Evolutionary conservation across 164 flowering plant species (phyloP), one percentile per base, ranked within the genome.

Genomic region (Euptelea pleiosperma): DNA sequence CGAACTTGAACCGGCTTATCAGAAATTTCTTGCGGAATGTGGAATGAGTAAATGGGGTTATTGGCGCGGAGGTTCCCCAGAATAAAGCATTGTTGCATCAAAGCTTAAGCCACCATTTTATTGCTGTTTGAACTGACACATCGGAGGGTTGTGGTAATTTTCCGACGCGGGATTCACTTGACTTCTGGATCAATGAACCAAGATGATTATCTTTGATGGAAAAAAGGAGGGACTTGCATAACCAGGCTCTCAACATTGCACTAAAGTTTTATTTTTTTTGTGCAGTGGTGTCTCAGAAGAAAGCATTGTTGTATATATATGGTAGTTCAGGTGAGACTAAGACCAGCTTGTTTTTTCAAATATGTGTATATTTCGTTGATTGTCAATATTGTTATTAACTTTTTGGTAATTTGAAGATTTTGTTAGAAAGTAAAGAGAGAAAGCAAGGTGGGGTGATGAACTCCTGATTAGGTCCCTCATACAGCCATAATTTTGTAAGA

Each of bases 11-110:
- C 66, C 63, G 14, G 83, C 75, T 26, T 81, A 81, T 59, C 61
- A 69, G 57, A 73, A 77, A 42, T 79, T 81, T 54, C 75, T 81
- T 33, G 64, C 73, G 14, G 78, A 79, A 71, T 81, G 86, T 71
- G 85, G 81, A 57, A 75, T 79, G 61, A 75, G 78, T 60, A 57
- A 66, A 12, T 51, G 48, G 49, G 77, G 82, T 28, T 75, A 77
- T 28, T 77, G 76, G 75, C 76, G 79, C 9, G 79, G 82, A 55
- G 79, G 82, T 21, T 65, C 63, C 26, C 34, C 49, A 7, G 52
- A 69, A 29, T 69, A 49, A 63, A 36, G 53, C 39, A 36, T 26
- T 21, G 15, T 31, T 34, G 6, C 5, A 5, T 52, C 10, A 33
- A 42, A n/a, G 18, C 0, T 16, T n/a, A n/a, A 26, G 42, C 34